Percentiles rank a stretch among this genome's conserved stretches.
Evolutionary conservation across 495 filamentous ascomycete genomes (phyloP).

Genomic region (Aspergillus mulundensis): DNA sequence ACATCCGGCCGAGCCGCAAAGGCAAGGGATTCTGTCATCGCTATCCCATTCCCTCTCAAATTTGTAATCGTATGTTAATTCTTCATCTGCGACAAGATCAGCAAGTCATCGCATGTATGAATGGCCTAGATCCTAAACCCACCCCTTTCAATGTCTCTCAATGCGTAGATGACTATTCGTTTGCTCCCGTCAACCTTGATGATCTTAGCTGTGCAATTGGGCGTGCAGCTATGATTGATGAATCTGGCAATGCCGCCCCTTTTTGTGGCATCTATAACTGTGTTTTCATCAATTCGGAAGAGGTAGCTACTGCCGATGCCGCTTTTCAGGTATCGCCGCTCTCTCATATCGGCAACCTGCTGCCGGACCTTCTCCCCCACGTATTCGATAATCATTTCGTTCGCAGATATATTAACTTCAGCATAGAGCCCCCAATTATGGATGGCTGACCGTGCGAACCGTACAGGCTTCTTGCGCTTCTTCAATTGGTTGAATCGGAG

Average conservation of each 20-base stretch:
- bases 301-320: conserved; percentile 97
- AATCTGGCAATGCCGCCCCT: conserved; percentile 96
- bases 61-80: conserved; percentile 99
- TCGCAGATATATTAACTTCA: conserved; percentile 92
- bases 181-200: conserved; percentile 99
- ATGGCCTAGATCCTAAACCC: conserved; percentile 38
- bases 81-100: conserved; percentile 66
- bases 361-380: conserved; percentile 97
- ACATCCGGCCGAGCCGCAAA: conserved; percentile 91
- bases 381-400: conserved; percentile 99
- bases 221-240: conserved; percentile 98
- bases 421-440: conserved; percentile 99
- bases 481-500: conserved; percentile 98
- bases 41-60: conserved; percentile 96
- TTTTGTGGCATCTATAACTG: conserved; percentile 97
- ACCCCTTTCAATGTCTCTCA: conserved; percentile 93
- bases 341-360: conserved; percentile 91
- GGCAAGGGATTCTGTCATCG: conserved; percentile 91
- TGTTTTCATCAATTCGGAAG: conserved; percentile 96
- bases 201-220: conserved; percentile 98
- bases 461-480: conserved; percentile 98
- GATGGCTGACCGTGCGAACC: conserved; percentile 95
- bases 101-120: conserved; percentile 23
- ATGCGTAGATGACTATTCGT: conserved; percentile 96
- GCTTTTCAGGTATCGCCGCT: conserved; percentile 87